Conservation (phyloP, 192 early-diverging fungal species). For the Coemansia sp. region DNA sequence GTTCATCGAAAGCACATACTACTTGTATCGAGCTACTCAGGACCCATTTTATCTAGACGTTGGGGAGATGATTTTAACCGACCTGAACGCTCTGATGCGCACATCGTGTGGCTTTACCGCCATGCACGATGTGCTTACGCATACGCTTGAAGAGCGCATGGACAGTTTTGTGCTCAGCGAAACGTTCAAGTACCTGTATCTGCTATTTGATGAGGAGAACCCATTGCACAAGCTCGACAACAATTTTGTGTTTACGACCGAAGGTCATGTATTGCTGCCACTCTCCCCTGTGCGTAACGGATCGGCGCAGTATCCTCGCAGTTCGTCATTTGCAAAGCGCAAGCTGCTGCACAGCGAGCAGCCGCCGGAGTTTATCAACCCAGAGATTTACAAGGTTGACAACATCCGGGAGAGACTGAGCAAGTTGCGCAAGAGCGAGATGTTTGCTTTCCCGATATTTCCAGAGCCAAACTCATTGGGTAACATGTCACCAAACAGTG, state of each 20-base stretch:
- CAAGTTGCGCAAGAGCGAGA: conserved; percentile 14
- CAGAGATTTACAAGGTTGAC: conserved; percentile 16
- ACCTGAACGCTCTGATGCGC: conserved; percentile 68
- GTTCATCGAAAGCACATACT: conserved; percentile 91
- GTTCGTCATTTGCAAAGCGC: conserved; percentile 32
- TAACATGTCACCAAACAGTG: not conserved
- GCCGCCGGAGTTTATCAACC: conserved; percentile 18
- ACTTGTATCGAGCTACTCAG: conserved; percentile 84
- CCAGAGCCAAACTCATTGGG: not conserved
- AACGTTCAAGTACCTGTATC: conserved; percentile 94
- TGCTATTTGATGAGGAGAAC: conserved; percentile 86
- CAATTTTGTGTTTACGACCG: conserved; percentile 89
- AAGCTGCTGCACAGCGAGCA: conserved; percentile 23
- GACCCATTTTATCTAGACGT: conserved; percentile 89
- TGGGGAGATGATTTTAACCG: conserved; percentile 81
- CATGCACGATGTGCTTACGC: conserved; percentile 62
- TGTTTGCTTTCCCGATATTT: conserved; percentile 21
- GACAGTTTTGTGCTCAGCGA: conserved; percentile 93
- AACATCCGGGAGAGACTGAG: conserved; percentile 27
- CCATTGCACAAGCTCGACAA: conserved; percentile 65
- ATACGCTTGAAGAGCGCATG: conserved; percentile 78
- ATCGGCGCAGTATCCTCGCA: conserved; percentile 33
- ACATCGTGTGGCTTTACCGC: conserved; percentile 80
- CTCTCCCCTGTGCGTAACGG: conserved; percentile 21
- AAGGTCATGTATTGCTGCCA: conserved; percentile 45